Base-by-base conservation (phyloP, 2,329 filamentous ascomycete species). In the Pseudogymnoascus sp. region DNA sequence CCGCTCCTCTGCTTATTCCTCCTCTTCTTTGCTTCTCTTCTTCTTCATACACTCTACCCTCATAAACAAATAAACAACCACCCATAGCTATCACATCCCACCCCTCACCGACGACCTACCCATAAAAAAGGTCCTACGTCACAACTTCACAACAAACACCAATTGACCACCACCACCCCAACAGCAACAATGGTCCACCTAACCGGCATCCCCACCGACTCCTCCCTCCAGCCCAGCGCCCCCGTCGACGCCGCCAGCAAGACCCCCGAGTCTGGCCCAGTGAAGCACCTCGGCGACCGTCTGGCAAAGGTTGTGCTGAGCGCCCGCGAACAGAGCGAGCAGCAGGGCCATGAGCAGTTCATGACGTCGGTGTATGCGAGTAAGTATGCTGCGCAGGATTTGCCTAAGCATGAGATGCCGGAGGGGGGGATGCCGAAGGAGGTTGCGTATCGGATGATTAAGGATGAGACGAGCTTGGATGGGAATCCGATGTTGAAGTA, bases 361-460 rank as follows among this genome's bases (percentile, higher is more conserved):
- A 72, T 71, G 5, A 70, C 70, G 1, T 69, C 67, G 18, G 90
- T 97, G 70, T 97, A 97, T 72, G 93, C 92, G 71, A 92, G 89
- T 65, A 85, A 82, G 66, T 97, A 91, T 72, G 93, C 93, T 21
- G 83, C 84, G 33, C 79, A 88, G 71, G 90, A 96, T 70, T 80
- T 97, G 42, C 92, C 92, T 29, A 84, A 82, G 71, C 80, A 89
- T 71, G 88, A 92, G 77, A 97, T 97, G 85, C 92, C 93, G 1
- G 91, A 96, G 69, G 71, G 77, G 18, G 90, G 95, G 76, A 96
- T 97, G 92, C 93, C 93, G 48, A 86, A 84, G 68, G 89, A 96
- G 68, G 84, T 96, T 60, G 93, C 93, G n/a, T 96, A 97, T 75
- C 87, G 92, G 58, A 89, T 97, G 89, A 97, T 97, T 80, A 93